Conservation (phyloP, 169 alveolate species). For the Cryptosporidium baileyi region DNA sequence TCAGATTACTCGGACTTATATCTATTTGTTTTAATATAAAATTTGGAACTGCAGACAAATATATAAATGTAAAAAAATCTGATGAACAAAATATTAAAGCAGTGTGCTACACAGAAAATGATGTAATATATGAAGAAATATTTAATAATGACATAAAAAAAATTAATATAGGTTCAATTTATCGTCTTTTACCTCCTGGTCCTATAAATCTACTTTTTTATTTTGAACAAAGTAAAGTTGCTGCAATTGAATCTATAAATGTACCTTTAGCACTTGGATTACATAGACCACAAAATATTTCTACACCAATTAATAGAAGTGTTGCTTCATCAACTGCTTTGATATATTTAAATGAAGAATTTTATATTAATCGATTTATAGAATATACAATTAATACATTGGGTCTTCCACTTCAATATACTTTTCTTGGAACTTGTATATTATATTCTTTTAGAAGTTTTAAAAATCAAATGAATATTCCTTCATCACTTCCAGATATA, state of each 20-base stretch:
- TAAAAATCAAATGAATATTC: constrained; percentile 37
- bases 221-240: constrained; percentile 16
- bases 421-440: constrained; percentile 37
- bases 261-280: constrained; percentile 51
- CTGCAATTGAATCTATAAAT: constrained; percentile 13
- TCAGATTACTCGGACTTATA: too few species aligned
- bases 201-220: constrained; percentile 8
- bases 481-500: constrained; percentile 51
- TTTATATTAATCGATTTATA: constrained; percentile 26
- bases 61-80: too few species aligned
- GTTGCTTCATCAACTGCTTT: constrained; percentile 44
- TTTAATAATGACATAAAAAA: not conserved
- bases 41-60: too few species aligned
- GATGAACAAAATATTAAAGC: too few species aligned
- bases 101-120: not conserved
- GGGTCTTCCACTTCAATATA: constrained; percentile 8
- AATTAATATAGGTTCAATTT: constrained; percentile 22
- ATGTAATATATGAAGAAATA: not conserved
- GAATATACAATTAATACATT: constrained; percentile 16
- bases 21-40: too few species aligned
- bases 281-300: constrained; percentile 42
- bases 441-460: constrained; percentile 33
- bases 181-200: constrained; percentile 43
- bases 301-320: constrained; percentile 29
- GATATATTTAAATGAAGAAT: constrained; percentile 33